These are phyloP conservation scores for Moringa oleifera DNA, from an alignment of 345 rosid genomes.

Conservation along the genomic window DNA sequence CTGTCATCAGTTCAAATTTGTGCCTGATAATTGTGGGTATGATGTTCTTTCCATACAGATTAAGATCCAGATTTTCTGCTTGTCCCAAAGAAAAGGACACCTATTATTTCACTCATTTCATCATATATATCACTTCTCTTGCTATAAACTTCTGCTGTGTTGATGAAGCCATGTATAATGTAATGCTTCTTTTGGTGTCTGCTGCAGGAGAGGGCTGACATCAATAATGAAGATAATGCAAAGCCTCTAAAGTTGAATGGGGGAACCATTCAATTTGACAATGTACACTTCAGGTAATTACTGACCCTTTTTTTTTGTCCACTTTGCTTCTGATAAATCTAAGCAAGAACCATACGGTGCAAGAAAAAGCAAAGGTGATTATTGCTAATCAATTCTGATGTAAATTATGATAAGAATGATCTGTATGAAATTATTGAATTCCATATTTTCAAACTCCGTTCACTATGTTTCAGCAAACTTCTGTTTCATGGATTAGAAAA, in stretches of 20 bases:
- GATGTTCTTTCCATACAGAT: background rate
- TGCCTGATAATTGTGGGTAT: background rate
- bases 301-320: conserved; percentile 9
- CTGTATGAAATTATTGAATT: too few species aligned
- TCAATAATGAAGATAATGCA: conserved; percentile 59
- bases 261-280: conserved; percentile 76
- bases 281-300: conserved; percentile 82
- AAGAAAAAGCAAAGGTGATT: background rate
- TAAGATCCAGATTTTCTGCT: background rate
- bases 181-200: conserved; percentile 21
- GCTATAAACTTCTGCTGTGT: conserved; percentile 1
- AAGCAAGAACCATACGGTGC: background rate
- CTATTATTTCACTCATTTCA: background rate
- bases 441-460: background rate
- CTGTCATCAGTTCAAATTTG: background rate
- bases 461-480: background rate
- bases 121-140: background rate
- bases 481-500: background rate
- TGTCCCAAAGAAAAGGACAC: too few species aligned
- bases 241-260: conserved; percentile 68
- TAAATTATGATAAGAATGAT: too few species aligned
- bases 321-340: conserved; percentile 7
- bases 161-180: background rate
- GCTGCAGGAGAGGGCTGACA: conserved; percentile 80
- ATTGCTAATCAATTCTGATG: background rate